Evolutionary conservation across 768 basidiomycete species (phyloP).

Genomic region (Mycena pura): DNA sequence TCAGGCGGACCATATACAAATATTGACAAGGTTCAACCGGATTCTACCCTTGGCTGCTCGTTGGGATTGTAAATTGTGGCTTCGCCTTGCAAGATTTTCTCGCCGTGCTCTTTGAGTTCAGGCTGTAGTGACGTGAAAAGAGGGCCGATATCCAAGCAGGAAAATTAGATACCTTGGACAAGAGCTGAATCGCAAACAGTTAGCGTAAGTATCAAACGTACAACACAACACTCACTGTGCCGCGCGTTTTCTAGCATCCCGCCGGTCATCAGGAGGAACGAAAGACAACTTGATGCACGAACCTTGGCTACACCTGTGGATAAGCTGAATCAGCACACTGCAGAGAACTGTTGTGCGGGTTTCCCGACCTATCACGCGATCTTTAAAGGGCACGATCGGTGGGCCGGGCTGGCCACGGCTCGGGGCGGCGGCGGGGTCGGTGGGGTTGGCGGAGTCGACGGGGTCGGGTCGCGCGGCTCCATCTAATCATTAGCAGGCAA

Average conservation of each 20-base stretch:
- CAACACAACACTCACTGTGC: constrained; percentile 41
- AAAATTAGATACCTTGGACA: constrained; percentile 37
- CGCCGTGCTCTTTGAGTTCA: constrained; percentile 58
- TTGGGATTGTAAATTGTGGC: constrained; percentile 40
- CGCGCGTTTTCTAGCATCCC: constrained; percentile 45
- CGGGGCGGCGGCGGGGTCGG: background rate
- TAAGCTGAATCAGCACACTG: background rate
- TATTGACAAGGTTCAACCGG: too few relatives aligned
- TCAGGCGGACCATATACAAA: too few relatives aligned
- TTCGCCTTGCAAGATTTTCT: constrained; percentile 59
- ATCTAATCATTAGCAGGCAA: too few relatives aligned
- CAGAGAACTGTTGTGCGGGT: too few relatives aligned
- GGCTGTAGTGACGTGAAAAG: constrained; percentile 31
- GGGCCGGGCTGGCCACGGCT: background rate
- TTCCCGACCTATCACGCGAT: constrained; percentile 59
- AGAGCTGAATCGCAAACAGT: constrained; percentile 32
- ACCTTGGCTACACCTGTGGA: constrained; percentile 44
- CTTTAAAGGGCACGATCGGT: constrained; percentile 57
- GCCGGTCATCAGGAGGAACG: background rate
- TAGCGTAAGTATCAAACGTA: background rate
- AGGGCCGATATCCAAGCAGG: too few relatives aligned
- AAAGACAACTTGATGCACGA: background rate
- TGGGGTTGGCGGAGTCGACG: too few relatives aligned
- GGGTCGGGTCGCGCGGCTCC: too few relatives aligned
- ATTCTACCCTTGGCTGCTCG: constrained; percentile 7